These are phyloP conservation scores for Rhodotorula sp. DNA, from an alignment of 1,284 basidiomycete genomes.

Conservation along the genomic window DNA sequence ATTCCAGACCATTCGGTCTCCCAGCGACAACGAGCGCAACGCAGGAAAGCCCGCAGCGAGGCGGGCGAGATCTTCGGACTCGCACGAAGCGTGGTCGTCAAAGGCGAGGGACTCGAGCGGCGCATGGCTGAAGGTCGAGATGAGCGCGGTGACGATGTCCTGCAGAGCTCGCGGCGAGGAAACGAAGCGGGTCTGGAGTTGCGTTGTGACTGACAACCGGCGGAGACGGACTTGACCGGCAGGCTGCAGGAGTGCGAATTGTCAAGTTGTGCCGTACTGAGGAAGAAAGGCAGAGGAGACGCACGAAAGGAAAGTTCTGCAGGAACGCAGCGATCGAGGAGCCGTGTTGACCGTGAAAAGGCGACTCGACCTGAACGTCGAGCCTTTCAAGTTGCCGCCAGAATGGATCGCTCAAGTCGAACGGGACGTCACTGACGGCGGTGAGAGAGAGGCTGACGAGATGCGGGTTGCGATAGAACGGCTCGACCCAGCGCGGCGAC, in stretches of 20 bases:
- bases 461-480: no score
- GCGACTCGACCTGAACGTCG: background rate
- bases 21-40: background rate
- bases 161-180: background rate
- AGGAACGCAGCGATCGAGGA: background rate
- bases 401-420: background rate
- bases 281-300: no score
- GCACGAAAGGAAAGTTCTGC: no score
- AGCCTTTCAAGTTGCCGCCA: background rate
- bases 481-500: no score
- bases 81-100: background rate
- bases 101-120: background rate
- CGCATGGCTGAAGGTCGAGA: background rate
- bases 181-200: background rate
- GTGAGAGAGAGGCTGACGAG: background rate
- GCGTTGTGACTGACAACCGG: background rate
- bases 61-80: background rate
- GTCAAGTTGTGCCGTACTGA: no score
- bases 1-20: constrained; percentile 5
- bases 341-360: no score
- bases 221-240: no score
- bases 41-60: constrained; percentile 4
- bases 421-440: background rate
- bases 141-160: background rate
- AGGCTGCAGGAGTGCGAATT: no score